Percentiles rank a stretch among this genome's conserved stretches.
Evolutionary conservation across 164 flowering plant genomes (phyloP).

Genomic region (Vitis vinifera): DNA sequence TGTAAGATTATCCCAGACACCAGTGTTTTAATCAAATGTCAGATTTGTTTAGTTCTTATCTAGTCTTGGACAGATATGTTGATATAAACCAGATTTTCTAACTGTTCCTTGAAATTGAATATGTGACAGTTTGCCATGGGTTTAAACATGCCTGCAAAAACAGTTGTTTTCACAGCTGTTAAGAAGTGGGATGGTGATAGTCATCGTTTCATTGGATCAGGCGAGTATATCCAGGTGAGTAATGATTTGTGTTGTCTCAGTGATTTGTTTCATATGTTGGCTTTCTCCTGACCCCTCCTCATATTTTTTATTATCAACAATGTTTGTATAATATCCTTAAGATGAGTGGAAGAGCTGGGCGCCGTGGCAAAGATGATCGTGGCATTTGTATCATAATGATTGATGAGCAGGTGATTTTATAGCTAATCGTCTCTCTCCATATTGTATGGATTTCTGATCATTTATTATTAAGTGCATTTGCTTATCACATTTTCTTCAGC

Average conservation of each 20-base stretch:
- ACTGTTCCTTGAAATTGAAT: neutral
- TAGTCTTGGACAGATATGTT: neutral
- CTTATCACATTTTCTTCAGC: too few species aligned
- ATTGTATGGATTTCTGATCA: neutral
- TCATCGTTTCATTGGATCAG: slow-evolving; percentile 90
- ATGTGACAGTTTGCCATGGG: slow-evolving; percentile 94
- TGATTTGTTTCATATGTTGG: neutral
- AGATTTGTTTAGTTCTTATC: neutral
- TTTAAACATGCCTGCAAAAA: slow-evolving; percentile 99
- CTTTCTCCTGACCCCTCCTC: neutral
- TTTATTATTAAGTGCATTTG: too few species aligned
- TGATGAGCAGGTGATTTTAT: slow-evolving; percentile 78
- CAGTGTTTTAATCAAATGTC: neutral
- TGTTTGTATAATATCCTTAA: slow-evolving; percentile 16
- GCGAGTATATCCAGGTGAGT: slow-evolving; percentile 99
- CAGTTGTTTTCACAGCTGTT: slow-evolving; percentile 91
- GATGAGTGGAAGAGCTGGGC: slow-evolving; percentile 99
- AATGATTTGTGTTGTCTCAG: slow-evolving; percentile 3
- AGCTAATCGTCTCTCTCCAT: neutral
- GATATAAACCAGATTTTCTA: neutral
- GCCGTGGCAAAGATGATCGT: slow-evolving; percentile 98
- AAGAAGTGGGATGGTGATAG: slow-evolving; percentile 99
- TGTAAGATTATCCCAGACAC: slow-evolving; percentile 39
- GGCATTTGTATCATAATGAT: slow-evolving; percentile 99
- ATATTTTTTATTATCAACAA: neutral